A percentile compares a stretch with the other conserved stretches of the same genome.
These are phyloP conservation scores for Claviceps humidiphila DNA, from an alignment of 2,329 filamentous ascomycete species.

Conservation along the genomic window DNA sequence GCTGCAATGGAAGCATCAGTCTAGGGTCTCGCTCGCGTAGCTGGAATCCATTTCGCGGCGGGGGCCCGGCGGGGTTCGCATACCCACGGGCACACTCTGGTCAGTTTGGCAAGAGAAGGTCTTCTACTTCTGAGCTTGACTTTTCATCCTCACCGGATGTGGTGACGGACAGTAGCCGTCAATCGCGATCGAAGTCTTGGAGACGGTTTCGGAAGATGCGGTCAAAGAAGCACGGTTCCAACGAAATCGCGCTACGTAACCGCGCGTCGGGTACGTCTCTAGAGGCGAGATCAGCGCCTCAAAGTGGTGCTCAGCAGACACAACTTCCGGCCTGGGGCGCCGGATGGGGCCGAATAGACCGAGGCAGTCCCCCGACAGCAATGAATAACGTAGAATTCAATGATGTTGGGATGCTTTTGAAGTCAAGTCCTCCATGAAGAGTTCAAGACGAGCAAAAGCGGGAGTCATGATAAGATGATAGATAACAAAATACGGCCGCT, in stretches of 20 bases:
- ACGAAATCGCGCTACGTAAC: conserved; percentile 20
- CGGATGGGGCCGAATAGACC: conserved; percentile 19
- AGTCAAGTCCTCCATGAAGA: background rate
- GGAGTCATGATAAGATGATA: background rate
- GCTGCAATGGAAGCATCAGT: conserved; percentile 35
- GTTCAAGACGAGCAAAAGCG: background rate
- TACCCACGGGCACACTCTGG: conserved; percentile 25
- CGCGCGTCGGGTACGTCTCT: conserved; percentile 2
- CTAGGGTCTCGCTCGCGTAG: conserved; percentile 18
- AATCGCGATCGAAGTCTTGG: conserved; percentile 17
- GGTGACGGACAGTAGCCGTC: conserved; percentile 13
- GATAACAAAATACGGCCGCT: background rate
- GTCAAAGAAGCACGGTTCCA: conserved; percentile 15
- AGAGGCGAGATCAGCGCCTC: background rate
- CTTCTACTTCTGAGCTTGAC: conserved; percentile 21
- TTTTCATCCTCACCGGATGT: conserved; percentile 32
- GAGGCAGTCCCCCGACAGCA: conserved; percentile 11
- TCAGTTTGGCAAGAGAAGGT: conserved; percentile 14
- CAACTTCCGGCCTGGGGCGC: conserved; percentile 14
- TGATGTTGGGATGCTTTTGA: conserved; percentile 20
- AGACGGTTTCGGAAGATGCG: conserved; percentile 15
- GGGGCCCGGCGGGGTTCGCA: conserved; percentile 36
- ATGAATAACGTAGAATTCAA: conserved; percentile 15
- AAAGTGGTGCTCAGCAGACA: conserved; percentile 2
- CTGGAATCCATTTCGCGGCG: conserved; percentile 37